Evolutionary conservation across 2,329 filamentous ascomycete species (phyloP), one percentile per base, ranked within the genome.

Genomic region (Fusarium protoensiforme): DNA sequence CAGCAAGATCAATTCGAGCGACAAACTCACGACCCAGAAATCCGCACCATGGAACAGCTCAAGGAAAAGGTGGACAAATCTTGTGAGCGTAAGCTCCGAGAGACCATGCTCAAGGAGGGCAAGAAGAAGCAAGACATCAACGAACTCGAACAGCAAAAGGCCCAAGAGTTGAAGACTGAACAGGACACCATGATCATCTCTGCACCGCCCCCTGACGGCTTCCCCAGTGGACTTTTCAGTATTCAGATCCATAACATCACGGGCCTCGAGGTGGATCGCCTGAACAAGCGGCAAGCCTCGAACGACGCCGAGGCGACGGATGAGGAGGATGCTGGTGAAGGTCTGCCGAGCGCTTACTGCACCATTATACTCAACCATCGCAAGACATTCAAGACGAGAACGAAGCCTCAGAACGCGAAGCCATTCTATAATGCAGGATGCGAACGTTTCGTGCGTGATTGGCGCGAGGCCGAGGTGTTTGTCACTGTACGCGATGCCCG

Each of bases 341-440:
- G 90, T 51, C 83, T 94, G 41, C 93, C 92, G 0, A 92, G 91
- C 56, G 86, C 90, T 29, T 95, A 94, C 78, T 93, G 92, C 79
- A 93, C 87, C 35, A 88, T 94, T 74, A 92, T 94, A 48, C 81
- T 94, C 73, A 94, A 94, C 78, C 92, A 94, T 77, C 87, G 88
- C 72, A 94, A 89, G 78, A 84, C 87, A 14, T 95, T 92, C 83
- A 91, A 88, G 75, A 93, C 92, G 2, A 85, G 93, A 18, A 93
- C 92, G 0, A 94, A 95, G 81, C 92, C 93, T 1, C 93, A 94
- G 82, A 94, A 94, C 70, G 87, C 90, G 0, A 94, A 93, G 75
- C 93, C 93, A 0, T 94, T 94, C 80, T 94, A 93, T 85, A 94
- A 94, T 72, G 92, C 93, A 4, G 91, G 91, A 7, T 93, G 90